These are phyloP conservation scores for Erigeron canadensis DNA, from an alignment of 129 eudicot species.

Conservation along the genomic window DNA sequence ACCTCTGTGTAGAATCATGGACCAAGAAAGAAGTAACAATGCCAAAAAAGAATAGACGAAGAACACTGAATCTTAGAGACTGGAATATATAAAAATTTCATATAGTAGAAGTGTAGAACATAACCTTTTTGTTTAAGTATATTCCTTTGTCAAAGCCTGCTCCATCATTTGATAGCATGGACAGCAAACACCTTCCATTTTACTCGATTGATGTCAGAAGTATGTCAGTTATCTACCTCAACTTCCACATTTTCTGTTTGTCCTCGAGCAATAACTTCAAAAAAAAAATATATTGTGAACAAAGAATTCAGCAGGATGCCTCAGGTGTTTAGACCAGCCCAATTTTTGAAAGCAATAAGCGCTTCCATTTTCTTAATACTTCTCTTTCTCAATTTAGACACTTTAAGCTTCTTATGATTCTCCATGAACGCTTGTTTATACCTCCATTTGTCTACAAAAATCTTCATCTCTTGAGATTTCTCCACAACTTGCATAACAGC, in stretches of 20 bases:
- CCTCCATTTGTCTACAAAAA: conserved; percentile 95
- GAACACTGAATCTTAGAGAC: conserved; percentile 4
- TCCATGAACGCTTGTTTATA: conserved; percentile 98
- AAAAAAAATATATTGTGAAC: background rate
- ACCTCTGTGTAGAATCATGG: background rate
- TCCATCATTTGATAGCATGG: background rate
- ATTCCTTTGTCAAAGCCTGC: background rate
- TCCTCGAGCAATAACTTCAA: background rate
- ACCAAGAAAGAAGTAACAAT: conserved; percentile 5
- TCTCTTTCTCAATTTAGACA: conserved; percentile 67
- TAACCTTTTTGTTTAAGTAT: background rate
- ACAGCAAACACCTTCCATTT: conserved; percentile 4
- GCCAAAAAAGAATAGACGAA: conserved; percentile 8
- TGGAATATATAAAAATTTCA: conserved; percentile 1
- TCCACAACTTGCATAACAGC: conserved; percentile 93
- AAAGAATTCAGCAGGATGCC: background rate
- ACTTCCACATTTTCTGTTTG: background rate
- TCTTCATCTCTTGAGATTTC: conserved; percentile 81
- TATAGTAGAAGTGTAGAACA: conserved; percentile 1
- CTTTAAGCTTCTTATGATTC: conserved; percentile 82
- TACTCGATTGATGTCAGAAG: background rate
- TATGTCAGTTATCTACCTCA: background rate
- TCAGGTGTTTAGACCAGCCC: conserved; percentile 84
- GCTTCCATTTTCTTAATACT: conserved; percentile 80
- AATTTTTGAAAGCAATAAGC: conserved; percentile 81